Conservation (phyloP, 176 grass and related monocot genomes). For the Zoysia japonica region DNA sequence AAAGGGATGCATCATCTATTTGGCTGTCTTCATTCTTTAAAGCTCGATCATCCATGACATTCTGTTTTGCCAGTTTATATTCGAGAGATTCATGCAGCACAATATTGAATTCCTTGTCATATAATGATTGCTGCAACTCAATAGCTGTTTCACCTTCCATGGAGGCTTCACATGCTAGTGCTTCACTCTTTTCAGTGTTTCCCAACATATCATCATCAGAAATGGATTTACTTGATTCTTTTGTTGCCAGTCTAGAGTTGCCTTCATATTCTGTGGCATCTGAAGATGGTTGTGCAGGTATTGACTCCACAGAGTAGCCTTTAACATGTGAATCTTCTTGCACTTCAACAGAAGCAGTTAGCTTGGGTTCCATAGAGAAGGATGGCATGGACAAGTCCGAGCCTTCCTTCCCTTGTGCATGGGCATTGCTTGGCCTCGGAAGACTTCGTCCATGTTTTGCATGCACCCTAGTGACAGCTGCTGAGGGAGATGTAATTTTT, state of each 20-base stretch:
- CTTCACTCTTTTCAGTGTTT: slow-evolving; percentile 30
- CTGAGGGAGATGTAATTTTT: slow-evolving; percentile 31
- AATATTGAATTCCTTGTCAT: slow-evolving; percentile 36
- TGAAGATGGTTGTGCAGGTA: slow-evolving; percentile 18
- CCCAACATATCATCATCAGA: slow-evolving; percentile 33
- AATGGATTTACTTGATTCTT: slow-evolving; percentile 43
- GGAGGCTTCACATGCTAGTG: slow-evolving; percentile 24
- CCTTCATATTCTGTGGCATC: slow-evolving; percentile 30
- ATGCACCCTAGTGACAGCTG: slow-evolving; percentile 13
- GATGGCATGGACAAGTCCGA: slow-evolving; percentile 30
- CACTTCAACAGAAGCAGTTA: slow-evolving; percentile 32
- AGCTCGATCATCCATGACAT: neutral
- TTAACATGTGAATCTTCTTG: slow-evolving; percentile 35
- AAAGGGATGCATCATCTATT: slow-evolving; percentile 24
- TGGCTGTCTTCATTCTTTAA: slow-evolving; percentile 17
- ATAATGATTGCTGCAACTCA: slow-evolving; percentile 36
- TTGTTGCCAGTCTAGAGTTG: slow-evolving; percentile 22
- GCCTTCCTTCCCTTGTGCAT: slow-evolving; percentile 16
- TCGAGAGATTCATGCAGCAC: slow-evolving; percentile 22
- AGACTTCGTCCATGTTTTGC: slow-evolving; percentile 20
- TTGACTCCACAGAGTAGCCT: slow-evolving; percentile 6
- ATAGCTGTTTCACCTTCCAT: slow-evolving; percentile 16
- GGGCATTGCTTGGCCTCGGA: slow-evolving; percentile 17
- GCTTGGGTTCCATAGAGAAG: slow-evolving; percentile 28
- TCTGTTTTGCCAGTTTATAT: slow-evolving; percentile 23